Conservation (phyloP, 371 early-diverging fungal genomes). For the Conidiobolus incongruus region DNA sequence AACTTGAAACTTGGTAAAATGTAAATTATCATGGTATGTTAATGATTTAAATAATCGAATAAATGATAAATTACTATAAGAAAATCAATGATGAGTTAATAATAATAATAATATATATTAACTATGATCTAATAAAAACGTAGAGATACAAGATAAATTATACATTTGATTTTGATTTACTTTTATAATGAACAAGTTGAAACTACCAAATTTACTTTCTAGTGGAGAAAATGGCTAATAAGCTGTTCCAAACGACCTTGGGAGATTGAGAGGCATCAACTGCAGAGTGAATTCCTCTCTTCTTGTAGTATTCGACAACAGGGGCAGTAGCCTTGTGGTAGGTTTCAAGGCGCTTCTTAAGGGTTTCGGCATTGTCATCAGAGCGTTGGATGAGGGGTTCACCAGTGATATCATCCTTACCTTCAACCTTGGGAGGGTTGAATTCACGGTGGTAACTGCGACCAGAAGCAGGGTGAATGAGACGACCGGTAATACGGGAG, state of each 20-base stretch:
- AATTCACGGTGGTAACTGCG: slow-evolving; percentile 94
- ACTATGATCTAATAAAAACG: too few relatives aligned
- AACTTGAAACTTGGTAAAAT: too few relatives aligned
- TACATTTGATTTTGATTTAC: too few relatives aligned
- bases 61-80: too few relatives aligned
- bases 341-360: slow-evolving; percentile 76
- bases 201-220: too few relatives aligned
- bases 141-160: too few relatives aligned
- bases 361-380: slow-evolving; percentile 91
- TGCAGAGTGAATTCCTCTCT: slow-evolving; percentile 70
- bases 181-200: too few relatives aligned
- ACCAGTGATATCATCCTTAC: slow-evolving; percentile 90
- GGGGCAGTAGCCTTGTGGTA: slow-evolving; percentile 95
- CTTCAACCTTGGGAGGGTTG: slow-evolving; percentile 79
- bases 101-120: too few relatives aligned
- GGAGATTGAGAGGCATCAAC: slow-evolving; percentile 88
- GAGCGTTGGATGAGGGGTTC: slow-evolving; percentile 91
- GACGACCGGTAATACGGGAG: slow-evolving; percentile 85
- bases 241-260: slow-evolving; percentile 71
- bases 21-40: too few relatives aligned
- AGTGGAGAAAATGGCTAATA: slow-evolving; percentile 58
- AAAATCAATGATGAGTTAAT: too few relatives aligned
- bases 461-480: slow-evolving; percentile 86
- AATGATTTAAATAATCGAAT: too few relatives aligned
- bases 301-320: slow-evolving; percentile 90